Evolutionary conservation across 2,329 filamentous ascomycete genomes (phyloP).

Genomic region (Ophiostoma tasmaniense): DNA sequence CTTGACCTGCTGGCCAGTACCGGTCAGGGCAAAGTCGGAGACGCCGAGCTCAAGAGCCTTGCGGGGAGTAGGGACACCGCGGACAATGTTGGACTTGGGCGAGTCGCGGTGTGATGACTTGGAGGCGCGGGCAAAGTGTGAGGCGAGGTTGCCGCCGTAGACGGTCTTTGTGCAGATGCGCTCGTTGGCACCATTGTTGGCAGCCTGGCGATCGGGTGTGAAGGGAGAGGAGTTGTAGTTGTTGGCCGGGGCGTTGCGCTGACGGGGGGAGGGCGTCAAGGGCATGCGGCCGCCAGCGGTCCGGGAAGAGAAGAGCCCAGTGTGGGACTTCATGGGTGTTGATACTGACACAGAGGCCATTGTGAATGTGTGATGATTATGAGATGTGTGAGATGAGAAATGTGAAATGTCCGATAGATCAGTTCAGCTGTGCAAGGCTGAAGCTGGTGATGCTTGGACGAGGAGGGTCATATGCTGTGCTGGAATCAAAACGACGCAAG

Average conservation of each 20-base stretch:
- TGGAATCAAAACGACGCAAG: conserved; percentile 21
- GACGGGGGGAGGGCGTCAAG: conserved; percentile 79
- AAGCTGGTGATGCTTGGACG: neutral
- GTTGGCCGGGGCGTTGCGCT: conserved; percentile 43
- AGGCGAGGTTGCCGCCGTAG: conserved; percentile 69
- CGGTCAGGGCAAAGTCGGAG: conserved; percentile 84
- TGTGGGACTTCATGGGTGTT: conserved; percentile 91
- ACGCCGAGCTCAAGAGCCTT: conserved; percentile 79
- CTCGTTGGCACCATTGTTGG: conserved; percentile 38
- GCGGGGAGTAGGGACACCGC: conserved; percentile 64
- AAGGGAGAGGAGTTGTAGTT: conserved; percentile 63
- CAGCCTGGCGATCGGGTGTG: conserved; percentile 58
- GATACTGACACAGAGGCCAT: conserved; percentile 80
- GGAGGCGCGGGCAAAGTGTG: conserved; percentile 65
- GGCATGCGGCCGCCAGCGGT: conserved; percentile 93
- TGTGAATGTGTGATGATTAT: conserved; percentile 34
- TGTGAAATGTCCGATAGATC: neutral
- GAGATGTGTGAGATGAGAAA: neutral
- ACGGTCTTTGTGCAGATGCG: conserved; percentile 59
- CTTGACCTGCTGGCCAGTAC: conserved; percentile 59
- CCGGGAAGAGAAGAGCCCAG: conserved; percentile 82
- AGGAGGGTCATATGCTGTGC: neutral
- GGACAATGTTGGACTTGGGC: conserved; percentile 92
- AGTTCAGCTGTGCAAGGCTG: neutral
- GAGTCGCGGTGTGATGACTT: conserved; percentile 71